A percentile compares a stretch with the other conserved stretches of the same genome.
Evolutionary conservation across 1,139 yeast species (phyloP).

Genomic region (Casaregolazyma suthepensis): DNA sequence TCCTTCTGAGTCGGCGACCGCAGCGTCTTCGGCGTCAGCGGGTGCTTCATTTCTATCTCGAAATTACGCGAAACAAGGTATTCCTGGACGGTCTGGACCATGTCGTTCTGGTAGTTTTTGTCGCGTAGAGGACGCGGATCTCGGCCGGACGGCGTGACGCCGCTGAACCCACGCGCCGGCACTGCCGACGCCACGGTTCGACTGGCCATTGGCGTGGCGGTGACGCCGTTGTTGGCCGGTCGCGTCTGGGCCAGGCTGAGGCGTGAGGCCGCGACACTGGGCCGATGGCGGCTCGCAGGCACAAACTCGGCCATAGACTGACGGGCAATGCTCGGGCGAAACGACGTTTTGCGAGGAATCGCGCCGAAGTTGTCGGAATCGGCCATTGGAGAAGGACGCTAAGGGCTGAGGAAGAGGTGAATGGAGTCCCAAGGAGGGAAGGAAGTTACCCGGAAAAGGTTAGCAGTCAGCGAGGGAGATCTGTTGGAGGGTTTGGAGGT

Average conservation of each 20-base stretch:
- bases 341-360: conserved; percentile 1
- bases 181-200: background rate
- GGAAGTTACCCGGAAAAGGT: background rate
- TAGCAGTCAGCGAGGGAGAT: too few relatives aligned
- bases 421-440: background rate
- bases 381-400: background rate
- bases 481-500: too few relatives aligned
- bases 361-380: background rate
- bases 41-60: conserved; percentile 67
- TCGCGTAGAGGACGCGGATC: conserved; percentile 82
- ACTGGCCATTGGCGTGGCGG: background rate
- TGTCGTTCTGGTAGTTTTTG: conserved; percentile 61
- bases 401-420: background rate
- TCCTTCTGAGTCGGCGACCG: conserved; percentile 84
- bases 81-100: conserved; percentile 42
- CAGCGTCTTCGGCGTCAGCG: conserved; percentile 59
- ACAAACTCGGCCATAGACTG: background rate
- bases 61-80: conserved; percentile 59
- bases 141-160: conserved; percentile 11
- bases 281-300: background rate
- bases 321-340: conserved; percentile 2
- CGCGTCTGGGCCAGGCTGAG: background rate
- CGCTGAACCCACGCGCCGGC: background rate
- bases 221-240: background rate
- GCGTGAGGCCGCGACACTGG: background rate